Base-by-base conservation (phyloP, 1,284 basidiomycete species). In the Naganishia liquefaciens region DNA sequence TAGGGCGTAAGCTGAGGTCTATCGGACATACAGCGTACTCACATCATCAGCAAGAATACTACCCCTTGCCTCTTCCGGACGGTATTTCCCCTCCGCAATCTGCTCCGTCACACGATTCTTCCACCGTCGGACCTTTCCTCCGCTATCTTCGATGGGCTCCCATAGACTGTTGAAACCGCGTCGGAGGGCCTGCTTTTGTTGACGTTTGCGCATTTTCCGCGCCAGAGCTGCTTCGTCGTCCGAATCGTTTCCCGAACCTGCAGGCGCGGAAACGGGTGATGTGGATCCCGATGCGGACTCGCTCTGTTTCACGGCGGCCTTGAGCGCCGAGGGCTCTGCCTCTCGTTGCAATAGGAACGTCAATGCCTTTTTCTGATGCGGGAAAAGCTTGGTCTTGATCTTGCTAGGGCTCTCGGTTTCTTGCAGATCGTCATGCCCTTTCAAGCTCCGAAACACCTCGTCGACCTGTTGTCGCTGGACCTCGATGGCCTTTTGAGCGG, bases 311-410 rank as follows among this genome's bases (percentile, higher is more conserved):
- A 71, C 70, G 9, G 76, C 75, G 33, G 71, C 65, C 63, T 76
- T 77, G 43, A 79, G 65, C 33, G 71, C 70, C 19, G 72, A 69
- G 46, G 68, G 70, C 62, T 80, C 79, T 50, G 75, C 72, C 78
- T 99, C 96, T 44, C 94, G 86, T 72, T 95, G 91, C n/a, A 98
- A 83, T 54, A 99, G 81, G 79, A 99, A 99, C 0, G 94, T 93
- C 25, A 99, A 83, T 25, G 94, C 96, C 78, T 96, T 95, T 80
- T 95, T 95, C 81, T 99, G 96, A 81, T 99, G 96, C 19, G 93
- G 90, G 78, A 98, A 98, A 9, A 99, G 82, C 50, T 80, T 83
- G n/a, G 96, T 96, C 40, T 87, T 87, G 68, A 99, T 86, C 73
- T 92, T 87, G n/a, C 84, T 79, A 62, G 93, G 86, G n/a, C 37